phyloP scores from a whole-genome alignment of 306 rosid genomes.

The Heteromeles arbutifolia region DNA sequence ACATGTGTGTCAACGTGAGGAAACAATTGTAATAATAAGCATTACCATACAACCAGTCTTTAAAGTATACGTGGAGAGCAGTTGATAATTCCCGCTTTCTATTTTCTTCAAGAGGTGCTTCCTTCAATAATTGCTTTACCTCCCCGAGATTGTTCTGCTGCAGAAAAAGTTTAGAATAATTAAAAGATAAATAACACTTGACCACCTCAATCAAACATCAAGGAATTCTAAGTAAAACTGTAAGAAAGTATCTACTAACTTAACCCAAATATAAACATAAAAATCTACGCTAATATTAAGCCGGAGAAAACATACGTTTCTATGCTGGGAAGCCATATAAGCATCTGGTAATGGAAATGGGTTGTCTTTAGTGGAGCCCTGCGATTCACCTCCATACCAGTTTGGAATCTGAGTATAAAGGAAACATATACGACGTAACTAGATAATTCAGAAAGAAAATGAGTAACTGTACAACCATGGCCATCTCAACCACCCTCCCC shows the following conservation, averaged over 20 bases:
- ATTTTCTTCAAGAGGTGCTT: conserved; percentile 82
- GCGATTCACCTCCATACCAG: conserved; percentile 63
- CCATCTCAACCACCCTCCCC: neutral
- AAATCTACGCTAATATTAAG: conserved; percentile 1
- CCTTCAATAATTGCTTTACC: conserved; percentile 64
- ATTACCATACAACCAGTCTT: conserved; percentile 94
- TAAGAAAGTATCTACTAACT: neutral
- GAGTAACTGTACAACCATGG: neutral
- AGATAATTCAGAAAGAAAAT: conserved; percentile 1
- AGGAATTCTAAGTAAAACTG: conserved; percentile 6
- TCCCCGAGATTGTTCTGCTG: conserved; percentile 76
- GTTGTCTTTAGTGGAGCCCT: conserved; percentile 67
- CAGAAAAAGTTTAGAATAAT: conserved; percentile 6
- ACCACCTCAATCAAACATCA: conserved; percentile 6
- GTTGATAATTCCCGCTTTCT: conserved; percentile 81
- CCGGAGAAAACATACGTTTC: conserved; percentile 51
- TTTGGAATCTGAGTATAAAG: conserved; percentile 67
- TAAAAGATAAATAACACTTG: conserved; percentile 6
- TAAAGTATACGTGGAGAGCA: conserved; percentile 87
- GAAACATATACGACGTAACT: conserved; percentile 5
- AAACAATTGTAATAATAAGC: conserved; percentile 1
- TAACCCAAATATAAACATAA: neutral
- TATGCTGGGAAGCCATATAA: conserved; percentile 60
- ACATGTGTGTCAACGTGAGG: neutral
- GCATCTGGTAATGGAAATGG: conserved; percentile 76